Evolutionary conservation across 2,329 filamentous ascomycete species (phyloP).

Genomic region (Colletotrichum scovillei): DNA sequence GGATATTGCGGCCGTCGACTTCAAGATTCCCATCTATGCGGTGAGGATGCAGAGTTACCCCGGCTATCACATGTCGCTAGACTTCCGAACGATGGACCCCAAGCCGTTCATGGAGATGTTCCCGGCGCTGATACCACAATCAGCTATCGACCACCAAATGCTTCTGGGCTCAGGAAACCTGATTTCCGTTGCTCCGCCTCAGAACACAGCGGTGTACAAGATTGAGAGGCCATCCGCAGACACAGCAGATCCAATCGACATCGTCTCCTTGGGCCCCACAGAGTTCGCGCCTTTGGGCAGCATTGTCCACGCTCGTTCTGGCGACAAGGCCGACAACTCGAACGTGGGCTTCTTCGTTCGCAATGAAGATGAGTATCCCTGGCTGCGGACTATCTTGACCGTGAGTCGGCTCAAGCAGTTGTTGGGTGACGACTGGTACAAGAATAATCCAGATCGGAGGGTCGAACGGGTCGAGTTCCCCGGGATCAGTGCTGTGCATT

Average conservation of each 20-base stretch:
- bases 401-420: constrained; percentile 36
- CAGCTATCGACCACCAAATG: constrained; percentile 43
- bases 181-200: background rate
- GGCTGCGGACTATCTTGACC: constrained; percentile 51
- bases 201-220: constrained; percentile 4
- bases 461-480: constrained; percentile 31
- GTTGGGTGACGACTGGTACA: constrained; percentile 41
- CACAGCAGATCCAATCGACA: constrained; percentile 10
- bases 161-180: background rate
- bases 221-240: constrained; percentile 24
- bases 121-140: constrained; percentile 46
- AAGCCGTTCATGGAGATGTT: constrained; percentile 57
- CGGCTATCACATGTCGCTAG: constrained; percentile 56
- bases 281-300: constrained; percentile 42
- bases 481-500: constrained; percentile 31
- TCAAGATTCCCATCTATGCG: constrained; percentile 49
- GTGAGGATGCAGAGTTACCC: constrained; percentile 55
- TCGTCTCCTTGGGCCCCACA: constrained; percentile 4
- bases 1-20: constrained; percentile 38
- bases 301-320: constrained; percentile 49
- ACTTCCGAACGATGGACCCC: constrained; percentile 55
- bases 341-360: constrained; percentile 55
- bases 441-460: constrained; percentile 5
- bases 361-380: constrained; percentile 51
- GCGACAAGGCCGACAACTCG: constrained; percentile 51